A percentile compares a stretch with the other conserved stretches of the same genome.
phyloP scores from a whole-genome alignment of 148 eudicot genomes.

The Tetragonia tetragonoides region DNA sequence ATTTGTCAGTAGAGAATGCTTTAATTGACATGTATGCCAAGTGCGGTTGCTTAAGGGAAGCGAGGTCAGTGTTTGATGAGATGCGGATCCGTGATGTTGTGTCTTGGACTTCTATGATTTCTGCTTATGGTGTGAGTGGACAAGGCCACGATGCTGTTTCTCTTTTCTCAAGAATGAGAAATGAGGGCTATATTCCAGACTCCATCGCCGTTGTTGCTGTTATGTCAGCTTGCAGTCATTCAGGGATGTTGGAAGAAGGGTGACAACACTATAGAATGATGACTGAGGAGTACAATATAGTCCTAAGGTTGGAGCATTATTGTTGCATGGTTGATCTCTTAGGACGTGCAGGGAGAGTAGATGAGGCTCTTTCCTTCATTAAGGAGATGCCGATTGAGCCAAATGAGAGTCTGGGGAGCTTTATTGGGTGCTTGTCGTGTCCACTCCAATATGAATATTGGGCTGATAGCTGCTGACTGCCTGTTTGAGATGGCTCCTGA shows the following conservation, averaged over 20 bases:
- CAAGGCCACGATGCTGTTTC: slow-evolving; percentile 48
- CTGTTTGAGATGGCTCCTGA: slow-evolving; percentile 57
- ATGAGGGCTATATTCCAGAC: slow-evolving; percentile 50
- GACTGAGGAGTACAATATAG: slow-evolving; percentile 51
- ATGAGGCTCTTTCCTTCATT: slow-evolving; percentile 55
- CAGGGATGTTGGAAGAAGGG: slow-evolving; percentile 69
- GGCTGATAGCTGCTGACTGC: slow-evolving; percentile 56
- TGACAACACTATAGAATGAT: slow-evolving; percentile 43
- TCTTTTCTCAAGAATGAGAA: slow-evolving; percentile 57
- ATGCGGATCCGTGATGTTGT: slow-evolving; percentile 61
- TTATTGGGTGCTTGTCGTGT: slow-evolving; percentile 59
- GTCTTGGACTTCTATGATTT: slow-evolving; percentile 84
- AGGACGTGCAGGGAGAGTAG: slow-evolving; percentile 59
- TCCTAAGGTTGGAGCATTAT: slow-evolving; percentile 65
- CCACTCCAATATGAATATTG: slow-evolving; percentile 47
- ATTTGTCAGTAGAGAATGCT: slow-evolving; percentile 67
- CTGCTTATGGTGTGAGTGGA: slow-evolving; percentile 74
- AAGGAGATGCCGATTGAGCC: slow-evolving; percentile 56
- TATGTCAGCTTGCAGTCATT: slow-evolving; percentile 84
- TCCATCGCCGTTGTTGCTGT: slow-evolving; percentile 70
- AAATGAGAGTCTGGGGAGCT: slow-evolving; percentile 67
- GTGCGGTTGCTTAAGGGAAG: slow-evolving; percentile 69
- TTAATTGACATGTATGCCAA: slow-evolving; percentile 86
- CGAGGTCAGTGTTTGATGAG: slow-evolving; percentile 61
- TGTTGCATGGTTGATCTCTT: slow-evolving; percentile 72